Conservation (phyloP, 2,329 filamentous ascomycete species). For the Aspergillus awamori region DNA sequence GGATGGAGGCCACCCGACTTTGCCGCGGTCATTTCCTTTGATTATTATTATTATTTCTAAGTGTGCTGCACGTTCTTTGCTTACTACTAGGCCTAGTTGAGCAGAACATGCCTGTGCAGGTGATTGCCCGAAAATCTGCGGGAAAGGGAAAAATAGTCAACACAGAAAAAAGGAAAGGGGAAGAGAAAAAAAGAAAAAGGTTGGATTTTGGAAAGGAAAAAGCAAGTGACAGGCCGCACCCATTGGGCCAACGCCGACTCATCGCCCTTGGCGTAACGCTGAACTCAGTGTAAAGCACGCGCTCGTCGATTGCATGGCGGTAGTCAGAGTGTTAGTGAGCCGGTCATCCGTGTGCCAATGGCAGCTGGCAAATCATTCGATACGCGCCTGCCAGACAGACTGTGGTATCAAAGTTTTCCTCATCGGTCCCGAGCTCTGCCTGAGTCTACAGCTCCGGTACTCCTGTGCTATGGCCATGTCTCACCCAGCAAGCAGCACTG, state of each 20-base stretch:
- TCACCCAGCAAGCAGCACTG: neutral
- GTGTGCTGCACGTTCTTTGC: neutral
- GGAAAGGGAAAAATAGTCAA: constrained; percentile 2
- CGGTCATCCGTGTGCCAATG: constrained; percentile 26
- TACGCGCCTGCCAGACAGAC: constrained; percentile 23
- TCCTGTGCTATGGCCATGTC: constrained; percentile 8
- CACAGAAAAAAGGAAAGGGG: neutral
- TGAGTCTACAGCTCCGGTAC: constrained; percentile 15
- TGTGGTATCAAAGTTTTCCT: constrained; percentile 13
- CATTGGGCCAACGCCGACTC: constrained; percentile 18
- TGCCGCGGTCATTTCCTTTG: constrained; percentile 12
- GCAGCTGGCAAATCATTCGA: constrained; percentile 17
- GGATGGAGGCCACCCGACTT: constrained; percentile 14
- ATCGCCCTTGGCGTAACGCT: constrained; percentile 19
- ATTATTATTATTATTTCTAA: neutral
- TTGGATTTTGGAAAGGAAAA: constrained; percentile 4
- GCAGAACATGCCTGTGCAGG: neutral
- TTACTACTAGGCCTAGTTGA: neutral
- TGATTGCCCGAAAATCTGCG: neutral
- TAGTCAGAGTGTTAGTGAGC: constrained; percentile 21
- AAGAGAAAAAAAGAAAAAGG: constrained; percentile 10
- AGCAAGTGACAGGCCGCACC: neutral
- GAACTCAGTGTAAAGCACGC: constrained; percentile 23
- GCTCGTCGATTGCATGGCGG: constrained; percentile 24
- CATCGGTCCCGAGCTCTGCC: constrained; percentile 13